Evolutionary conservation across 306 rosid species (phyloP).

Genomic region (Acacia crassicarpa): DNA sequence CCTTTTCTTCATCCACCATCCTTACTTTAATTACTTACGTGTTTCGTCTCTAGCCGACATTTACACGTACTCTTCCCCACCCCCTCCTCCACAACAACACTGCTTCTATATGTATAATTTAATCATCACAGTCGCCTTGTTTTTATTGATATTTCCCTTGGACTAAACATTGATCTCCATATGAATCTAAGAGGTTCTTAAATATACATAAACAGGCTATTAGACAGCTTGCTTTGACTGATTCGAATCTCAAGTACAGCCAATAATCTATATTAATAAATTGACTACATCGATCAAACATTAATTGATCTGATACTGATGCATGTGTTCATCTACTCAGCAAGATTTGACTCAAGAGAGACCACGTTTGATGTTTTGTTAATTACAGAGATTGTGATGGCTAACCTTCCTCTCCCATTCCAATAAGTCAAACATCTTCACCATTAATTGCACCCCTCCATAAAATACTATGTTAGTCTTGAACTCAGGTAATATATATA

Average conservation of each 20-base stretch:
- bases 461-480: not conserved
- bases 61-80: not conserved
- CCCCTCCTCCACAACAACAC: too few species aligned
- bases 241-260: not conserved
- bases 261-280: not conserved
- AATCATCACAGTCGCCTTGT: not conserved
- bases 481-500: not conserved
- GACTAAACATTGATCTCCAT: not conserved
- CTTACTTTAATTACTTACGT: not conserved
- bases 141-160: not conserved
- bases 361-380: not conserved
- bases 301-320: not conserved
- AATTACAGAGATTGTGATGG: not conserved
- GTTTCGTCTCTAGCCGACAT: not conserved
- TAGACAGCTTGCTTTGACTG: conserved; percentile 3
- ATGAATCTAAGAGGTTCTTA: not conserved
- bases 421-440: not conserved
- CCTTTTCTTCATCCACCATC: not conserved
- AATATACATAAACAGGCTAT: not conserved
- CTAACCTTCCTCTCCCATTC: not conserved
- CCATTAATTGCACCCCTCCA: not conserved
- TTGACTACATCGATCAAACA: too few species aligned
- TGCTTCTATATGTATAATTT: not conserved
- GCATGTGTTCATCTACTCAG: not conserved
- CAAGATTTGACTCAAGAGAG: not conserved